Percentiles rank a stretch among this genome's conserved stretches.
Conservation (phyloP, 345 rosid species). For the Lepidium didymum region DNA sequence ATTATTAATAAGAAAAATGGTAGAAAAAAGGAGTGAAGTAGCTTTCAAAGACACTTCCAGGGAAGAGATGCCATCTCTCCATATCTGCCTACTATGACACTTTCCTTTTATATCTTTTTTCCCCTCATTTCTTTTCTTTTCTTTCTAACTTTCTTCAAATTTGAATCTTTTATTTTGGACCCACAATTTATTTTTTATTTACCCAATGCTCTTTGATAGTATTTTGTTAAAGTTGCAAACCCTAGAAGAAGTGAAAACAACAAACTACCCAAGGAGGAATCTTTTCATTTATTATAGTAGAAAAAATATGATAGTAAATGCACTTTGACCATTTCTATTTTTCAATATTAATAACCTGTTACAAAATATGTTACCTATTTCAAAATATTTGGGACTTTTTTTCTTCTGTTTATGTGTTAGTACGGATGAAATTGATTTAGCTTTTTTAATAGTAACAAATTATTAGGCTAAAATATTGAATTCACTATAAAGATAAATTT, state of each 20-base stretch:
- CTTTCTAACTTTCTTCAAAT: conserved; percentile 5
- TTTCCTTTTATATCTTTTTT: conserved; percentile 31
- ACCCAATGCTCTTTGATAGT: neutral
- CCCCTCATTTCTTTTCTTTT: neutral
- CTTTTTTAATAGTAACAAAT: no score
- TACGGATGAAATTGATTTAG: no score
- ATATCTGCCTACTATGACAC: conserved; percentile 29
- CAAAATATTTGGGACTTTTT: no score
- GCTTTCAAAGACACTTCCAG: conserved; percentile 24
- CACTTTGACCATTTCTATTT: conserved; percentile 17
- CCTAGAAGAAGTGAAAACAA: neutral
- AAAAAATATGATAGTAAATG: conserved; percentile 17
- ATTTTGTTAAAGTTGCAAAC: neutral
- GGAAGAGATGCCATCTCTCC: conserved; percentile 33
- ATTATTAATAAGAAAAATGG: neutral
- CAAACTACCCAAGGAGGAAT: neutral
- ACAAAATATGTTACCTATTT: neutral
- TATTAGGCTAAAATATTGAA: neutral
- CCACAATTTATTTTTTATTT: conserved; percentile 3
- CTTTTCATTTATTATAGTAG: neutral
- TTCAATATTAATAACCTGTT: neutral
- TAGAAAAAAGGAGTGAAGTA: conserved; percentile 21
- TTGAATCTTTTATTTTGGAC: conserved; percentile 23
- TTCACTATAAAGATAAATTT: no score
- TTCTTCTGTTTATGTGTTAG: no score